Evolutionary conservation across 768 basidiomycete genomes (phyloP).

Genomic region (Rhizopogon salebrosus): DNA sequence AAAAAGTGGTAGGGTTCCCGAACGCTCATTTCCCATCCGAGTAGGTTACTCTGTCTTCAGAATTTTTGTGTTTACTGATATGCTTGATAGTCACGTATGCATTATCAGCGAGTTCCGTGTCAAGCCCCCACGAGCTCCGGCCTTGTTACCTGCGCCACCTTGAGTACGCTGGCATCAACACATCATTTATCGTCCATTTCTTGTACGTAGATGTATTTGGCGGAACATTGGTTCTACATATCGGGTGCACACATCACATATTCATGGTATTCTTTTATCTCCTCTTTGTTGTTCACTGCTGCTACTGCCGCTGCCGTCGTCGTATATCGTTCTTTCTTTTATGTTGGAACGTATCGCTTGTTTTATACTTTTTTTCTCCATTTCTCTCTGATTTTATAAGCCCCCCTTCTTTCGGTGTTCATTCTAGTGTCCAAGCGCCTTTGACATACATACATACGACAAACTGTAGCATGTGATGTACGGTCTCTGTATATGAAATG

Average conservation of each 20-base stretch:
- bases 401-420: constrained; percentile 5
- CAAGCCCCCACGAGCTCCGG: constrained; percentile 50
- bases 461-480: constrained; percentile 41
- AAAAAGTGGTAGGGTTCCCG: constrained; percentile 93
- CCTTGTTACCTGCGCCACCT: neutral
- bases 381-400: constrained; percentile 12
- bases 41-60: constrained; percentile 45
- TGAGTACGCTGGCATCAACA: constrained; percentile 5
- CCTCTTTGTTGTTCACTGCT: neutral
- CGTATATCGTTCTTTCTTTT: constrained; percentile 13
- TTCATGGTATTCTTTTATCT: neutral
- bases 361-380: constrained; percentile 6
- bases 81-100: constrained; percentile 57
- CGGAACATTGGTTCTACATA: constrained; percentile 21
- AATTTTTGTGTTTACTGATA: constrained; percentile 2
- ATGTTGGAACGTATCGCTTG: constrained; percentile 10
- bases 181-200: constrained; percentile 9
- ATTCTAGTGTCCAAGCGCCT: constrained; percentile 14
- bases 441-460: neutral
- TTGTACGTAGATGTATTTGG: constrained; percentile 10
- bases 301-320: constrained; percentile 6
- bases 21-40: constrained; percentile 96
- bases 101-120: constrained; percentile 74
- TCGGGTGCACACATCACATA: constrained; percentile 1
- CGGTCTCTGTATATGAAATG: constrained; percentile 16